Evolutionary conservation across 139 green algal species (phyloP), one percentile per base, ranked within the genome.

Genomic region (Diplosphaera chodatii): DNA sequence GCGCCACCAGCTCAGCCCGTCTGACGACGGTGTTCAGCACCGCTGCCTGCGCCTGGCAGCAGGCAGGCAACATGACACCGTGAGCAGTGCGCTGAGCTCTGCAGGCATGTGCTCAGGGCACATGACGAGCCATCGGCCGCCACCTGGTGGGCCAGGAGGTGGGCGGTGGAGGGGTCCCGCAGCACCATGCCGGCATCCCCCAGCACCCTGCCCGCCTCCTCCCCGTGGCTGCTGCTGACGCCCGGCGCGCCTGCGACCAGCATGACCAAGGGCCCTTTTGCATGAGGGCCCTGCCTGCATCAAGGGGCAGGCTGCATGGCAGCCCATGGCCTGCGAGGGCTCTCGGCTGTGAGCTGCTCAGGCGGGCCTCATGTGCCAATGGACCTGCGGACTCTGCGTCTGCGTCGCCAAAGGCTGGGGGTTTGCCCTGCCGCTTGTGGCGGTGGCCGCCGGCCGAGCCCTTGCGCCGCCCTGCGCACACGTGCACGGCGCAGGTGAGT

Each of bases 121-220:
- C 37, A 48, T 48, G 37, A 10, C n/a, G n/a, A n/a, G n/a, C n/a
- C n/a, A n/a, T n/a, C n/a, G 37, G 37, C 10, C 37, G 6, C 64
- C 69, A 80, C 85, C 55, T 89, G 74, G 40, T 88, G 81, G 5
- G 85, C 55, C 32, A 96, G 77, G 31, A 94, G 75, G 78, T 92
- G 84, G 68, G 91, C 75, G 22, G 80, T 78, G 66, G 78, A 77
- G 25, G 87, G 87, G 74, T 96, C 90, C 0, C 87, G 76, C 63
- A 96, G 79, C 40, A 93, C 76, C 80, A 92, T 86, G 68, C 79
- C 86, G 0, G 85, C 83, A 18, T 92, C 87, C 0, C 75, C 88
- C 67, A 95, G 74, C 68, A 86, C 83, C 25, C 77, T 66, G 28
- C 75, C 63, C 20, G 80, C 74, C 59, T 89, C 82, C 64, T 82